Evolutionary conservation across 371 early-diverging fungal genomes (phyloP), one percentile per base, ranked within the genome.

Genomic region (Cokeromyces recurvatus): DNA sequence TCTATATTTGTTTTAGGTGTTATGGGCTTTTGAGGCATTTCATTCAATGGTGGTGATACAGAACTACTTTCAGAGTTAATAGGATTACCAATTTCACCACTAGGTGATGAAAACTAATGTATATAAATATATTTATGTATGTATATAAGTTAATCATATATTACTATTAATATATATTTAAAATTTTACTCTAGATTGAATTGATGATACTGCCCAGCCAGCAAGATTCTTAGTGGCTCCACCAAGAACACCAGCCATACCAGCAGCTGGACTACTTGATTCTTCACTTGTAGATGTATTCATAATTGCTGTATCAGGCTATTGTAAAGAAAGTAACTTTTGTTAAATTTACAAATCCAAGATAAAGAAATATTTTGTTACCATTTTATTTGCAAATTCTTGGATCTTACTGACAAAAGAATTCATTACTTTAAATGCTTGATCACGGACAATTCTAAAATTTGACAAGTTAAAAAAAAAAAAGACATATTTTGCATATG

Each of bases 381-480:
- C 56, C 89, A 95, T 90, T 20, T 50, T 62, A 19, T 83, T 79
- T 8, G 88, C 74, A 51, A 81, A 62, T 25, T 79, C 77, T 57
- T 92, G 85, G 12, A 91, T 47, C 20, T 75, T 69, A 24, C 66
- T 72, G 1, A 88, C 43, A 60, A 92, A 86, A 3, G 70, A 50
- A 3, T 83, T 68, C 25, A 92, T 48, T 2, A 87, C 73, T 49
- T 83, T 87, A 51, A 89, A 80, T 2, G 94, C 94, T 52, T 90
- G 90, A 17, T 67, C 75, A 15, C 95, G 88, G 5, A 93, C 92
- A 35, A 74, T 57, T 62, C 84, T 83, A 57, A 22, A 38, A 11
- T 32, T 15, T 21, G 17, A 4, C 12, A 15, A 27, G 9, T 25
- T 19, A 31, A 20, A 12, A 16, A 23, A 34, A 32, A 3, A 23